Conservation (phyloP, 75 land plant genomes). For the Pinus taeda region DNA sequence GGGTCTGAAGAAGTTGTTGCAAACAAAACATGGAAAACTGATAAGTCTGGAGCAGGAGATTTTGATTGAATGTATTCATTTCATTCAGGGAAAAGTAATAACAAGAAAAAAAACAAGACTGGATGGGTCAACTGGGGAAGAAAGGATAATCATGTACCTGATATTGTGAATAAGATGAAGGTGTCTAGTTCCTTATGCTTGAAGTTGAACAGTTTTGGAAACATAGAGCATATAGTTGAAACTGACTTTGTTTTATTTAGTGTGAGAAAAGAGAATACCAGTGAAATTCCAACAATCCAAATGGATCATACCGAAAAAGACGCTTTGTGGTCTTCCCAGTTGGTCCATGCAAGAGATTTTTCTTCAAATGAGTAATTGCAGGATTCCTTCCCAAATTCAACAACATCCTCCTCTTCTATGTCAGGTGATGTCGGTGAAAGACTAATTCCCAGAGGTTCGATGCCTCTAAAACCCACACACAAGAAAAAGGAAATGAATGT, state of each 20-base stretch:
- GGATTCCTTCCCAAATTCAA: background rate
- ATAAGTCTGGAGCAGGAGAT: conserved; percentile 28
- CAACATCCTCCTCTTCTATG: conserved; percentile 1
- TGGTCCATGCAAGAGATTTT: background rate
- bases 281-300: background rate
- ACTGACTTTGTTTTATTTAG: conserved; percentile 49
- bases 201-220: conserved; percentile 2
- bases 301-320: background rate
- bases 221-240: conserved; percentile 2
- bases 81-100: conserved; percentile 32
- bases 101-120: conserved; percentile 31
- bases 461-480: background rate
- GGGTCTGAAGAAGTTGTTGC: conserved; percentile 37
- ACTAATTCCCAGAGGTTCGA: background rate
- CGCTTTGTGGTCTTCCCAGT: conserved; percentile 1
- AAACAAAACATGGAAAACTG: conserved; percentile 27
- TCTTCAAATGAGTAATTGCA: background rate
- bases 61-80: conserved; percentile 41
- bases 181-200: conserved; percentile 27
- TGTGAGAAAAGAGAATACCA: conserved; percentile 15
- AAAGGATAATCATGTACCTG: conserved; percentile 22
- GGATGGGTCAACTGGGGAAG: conserved; percentile 43
- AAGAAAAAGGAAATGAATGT: conserved; percentile 4
- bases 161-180: conserved; percentile 55
- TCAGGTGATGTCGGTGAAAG: background rate